These are phyloP conservation scores for Phytophthora boehmeriae DNA, from an alignment of 352 stramenopile species.

Conservation along the genomic window DNA sequence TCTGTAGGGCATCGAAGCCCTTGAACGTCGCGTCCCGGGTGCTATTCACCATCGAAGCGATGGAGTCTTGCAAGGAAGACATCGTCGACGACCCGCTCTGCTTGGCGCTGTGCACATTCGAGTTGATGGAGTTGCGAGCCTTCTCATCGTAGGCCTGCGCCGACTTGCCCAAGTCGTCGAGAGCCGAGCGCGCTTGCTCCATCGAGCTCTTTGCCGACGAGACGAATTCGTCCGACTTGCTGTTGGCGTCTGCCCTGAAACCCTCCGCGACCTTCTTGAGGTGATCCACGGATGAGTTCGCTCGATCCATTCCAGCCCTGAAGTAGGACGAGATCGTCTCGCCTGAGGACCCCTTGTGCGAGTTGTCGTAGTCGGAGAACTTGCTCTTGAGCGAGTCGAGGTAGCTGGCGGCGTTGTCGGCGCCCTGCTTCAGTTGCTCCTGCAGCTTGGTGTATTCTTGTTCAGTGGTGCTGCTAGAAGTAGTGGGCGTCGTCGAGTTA, in stretches of 20 bases:
- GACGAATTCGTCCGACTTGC: conserved; percentile 24
- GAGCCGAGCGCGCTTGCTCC: conserved; percentile 32
- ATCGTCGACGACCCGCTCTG: neutral
- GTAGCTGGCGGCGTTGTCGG: conserved; percentile 36
- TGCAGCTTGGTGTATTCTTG: conserved; percentile 47
- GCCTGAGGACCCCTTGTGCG: conserved; percentile 39
- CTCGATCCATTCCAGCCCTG: conserved; percentile 38
- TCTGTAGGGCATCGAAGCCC: conserved; percentile 46
- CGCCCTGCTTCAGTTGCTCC: conserved; percentile 35
- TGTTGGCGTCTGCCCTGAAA: conserved; percentile 22
- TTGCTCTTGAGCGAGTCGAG: conserved; percentile 46
- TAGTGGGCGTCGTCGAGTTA: conserved; percentile 22
- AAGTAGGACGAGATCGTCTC: conserved; percentile 46
- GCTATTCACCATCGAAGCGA: conserved; percentile 32
- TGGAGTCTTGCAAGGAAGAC: conserved; percentile 23
- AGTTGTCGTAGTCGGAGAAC: conserved; percentile 46
- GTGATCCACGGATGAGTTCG: conserved; percentile 22
- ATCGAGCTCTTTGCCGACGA: conserved; percentile 35
- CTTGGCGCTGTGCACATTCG: neutral
- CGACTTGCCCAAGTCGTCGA: conserved; percentile 34
- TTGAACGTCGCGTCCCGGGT: conserved; percentile 41
- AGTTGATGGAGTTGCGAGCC: conserved; percentile 19
- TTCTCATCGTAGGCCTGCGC: conserved; percentile 25
- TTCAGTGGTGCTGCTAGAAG: conserved; percentile 27
- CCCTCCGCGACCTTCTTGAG: conserved; percentile 31